Evolutionary conservation across 1,284 basidiomycete genomes (phyloP).

Genomic region (Inonotus hispidus): DNA sequence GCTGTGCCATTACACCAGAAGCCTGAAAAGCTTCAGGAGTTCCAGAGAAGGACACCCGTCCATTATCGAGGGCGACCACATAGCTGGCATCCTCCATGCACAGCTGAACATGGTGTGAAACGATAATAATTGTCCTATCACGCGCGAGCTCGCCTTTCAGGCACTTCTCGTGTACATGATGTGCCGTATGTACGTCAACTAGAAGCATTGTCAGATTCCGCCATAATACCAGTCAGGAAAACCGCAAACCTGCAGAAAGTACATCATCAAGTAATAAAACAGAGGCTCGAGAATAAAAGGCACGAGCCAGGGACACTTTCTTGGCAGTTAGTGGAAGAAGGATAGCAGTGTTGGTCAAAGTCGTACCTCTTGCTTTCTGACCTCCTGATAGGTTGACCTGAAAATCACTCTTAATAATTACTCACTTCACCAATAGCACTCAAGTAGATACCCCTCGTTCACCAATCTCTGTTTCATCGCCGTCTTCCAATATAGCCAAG

Average conservation of each 20-base stretch:
- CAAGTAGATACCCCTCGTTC: constrained; percentile 62
- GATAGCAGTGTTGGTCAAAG: background rate
- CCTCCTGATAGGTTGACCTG: constrained; percentile 89
- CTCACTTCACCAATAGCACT: constrained; percentile 1
- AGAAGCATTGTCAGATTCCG: constrained; percentile 22
- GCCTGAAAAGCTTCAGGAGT: constrained; percentile 56
- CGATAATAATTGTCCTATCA: constrained; percentile 37
- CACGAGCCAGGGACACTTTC: constrained; percentile 78
- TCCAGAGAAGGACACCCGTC: constrained; percentile 75
- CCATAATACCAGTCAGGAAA: background rate
- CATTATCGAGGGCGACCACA: constrained; percentile 54
- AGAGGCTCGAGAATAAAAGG: constrained; percentile 88
- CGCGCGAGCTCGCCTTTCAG: constrained; percentile 37
- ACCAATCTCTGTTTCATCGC: constrained; percentile 88
- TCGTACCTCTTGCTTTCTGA: constrained; percentile 82
- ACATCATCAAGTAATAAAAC: constrained; percentile 88
- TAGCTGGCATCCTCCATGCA: constrained; percentile 34
- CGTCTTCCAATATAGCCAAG: constrained; percentile 88
- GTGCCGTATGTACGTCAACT: constrained; percentile 40
- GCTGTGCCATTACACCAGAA: constrained; percentile 58
- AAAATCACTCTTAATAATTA: background rate
- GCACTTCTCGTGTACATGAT: constrained; percentile 41
- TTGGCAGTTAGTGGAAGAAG: background rate
- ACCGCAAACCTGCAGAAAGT: constrained; percentile 53
- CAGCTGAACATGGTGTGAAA: constrained; percentile 40